These are phyloP conservation scores for Saraca asoca DNA, from an alignment of 331 rosid species.

Conservation along the genomic window DNA sequence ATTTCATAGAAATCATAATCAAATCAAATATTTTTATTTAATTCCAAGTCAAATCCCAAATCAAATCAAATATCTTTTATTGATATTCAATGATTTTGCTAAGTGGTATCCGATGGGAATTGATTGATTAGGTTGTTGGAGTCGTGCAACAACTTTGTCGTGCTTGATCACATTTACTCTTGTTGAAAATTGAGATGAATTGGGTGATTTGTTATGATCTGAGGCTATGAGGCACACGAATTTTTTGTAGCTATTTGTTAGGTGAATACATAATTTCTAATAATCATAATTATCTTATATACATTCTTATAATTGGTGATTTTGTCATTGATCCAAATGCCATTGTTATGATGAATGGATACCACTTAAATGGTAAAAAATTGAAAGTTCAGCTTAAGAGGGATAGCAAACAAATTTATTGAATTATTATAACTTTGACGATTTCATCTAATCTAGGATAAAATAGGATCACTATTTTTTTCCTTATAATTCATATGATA, in stretches of 20 bases:
- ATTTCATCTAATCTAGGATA: too few species aligned
- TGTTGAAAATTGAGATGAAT: background rate
- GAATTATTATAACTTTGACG: too few species aligned
- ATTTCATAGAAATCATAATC: too few species aligned
- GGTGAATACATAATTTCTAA: slow-evolving; percentile 28
- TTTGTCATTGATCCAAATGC: slow-evolving; percentile 69
- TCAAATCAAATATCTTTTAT: background rate
- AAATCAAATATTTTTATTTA: too few species aligned
- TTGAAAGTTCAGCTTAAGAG: slow-evolving; percentile 97
- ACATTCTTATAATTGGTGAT: slow-evolving; percentile 21
- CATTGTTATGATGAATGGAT: slow-evolving; percentile 86
- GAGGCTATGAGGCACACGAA: too few species aligned
- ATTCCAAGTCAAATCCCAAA: too few species aligned
- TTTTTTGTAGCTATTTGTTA: too few species aligned
- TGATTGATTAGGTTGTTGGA: slow-evolving; percentile 35
- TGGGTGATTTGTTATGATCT: slow-evolving; percentile 33
- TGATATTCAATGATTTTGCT: background rate
- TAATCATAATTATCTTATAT: background rate
- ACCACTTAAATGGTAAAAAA: slow-evolving; percentile 87
- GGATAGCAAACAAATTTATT: slow-evolving; percentile 64
- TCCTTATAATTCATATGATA: too few species aligned
- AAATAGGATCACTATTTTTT: too few species aligned
- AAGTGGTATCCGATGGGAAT: slow-evolving; percentile 3
- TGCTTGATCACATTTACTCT: slow-evolving; percentile 23
- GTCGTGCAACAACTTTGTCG: background rate